Evolutionary conservation across 768 basidiomycete species (phyloP).

Genomic region (Pisolithus tinctorius): DNA sequence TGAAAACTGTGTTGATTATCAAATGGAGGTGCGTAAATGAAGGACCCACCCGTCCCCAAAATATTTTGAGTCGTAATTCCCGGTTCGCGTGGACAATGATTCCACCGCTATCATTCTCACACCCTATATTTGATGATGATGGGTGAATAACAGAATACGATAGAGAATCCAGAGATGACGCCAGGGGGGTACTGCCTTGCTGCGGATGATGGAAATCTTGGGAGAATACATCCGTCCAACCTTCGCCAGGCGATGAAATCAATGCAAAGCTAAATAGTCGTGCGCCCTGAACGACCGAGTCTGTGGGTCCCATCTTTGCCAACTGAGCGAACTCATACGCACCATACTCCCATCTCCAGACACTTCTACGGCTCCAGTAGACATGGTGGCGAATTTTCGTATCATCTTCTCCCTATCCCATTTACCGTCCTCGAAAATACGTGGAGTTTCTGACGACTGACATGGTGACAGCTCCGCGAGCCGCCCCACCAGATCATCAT

Average conservation of each 20-base stretch:
- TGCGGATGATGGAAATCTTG: constrained; percentile 4
- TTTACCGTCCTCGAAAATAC: constrained; percentile 42
- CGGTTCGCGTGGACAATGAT: constrained; percentile 58
- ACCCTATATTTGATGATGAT: constrained; percentile 3
- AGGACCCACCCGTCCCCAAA: constrained; percentile 56
- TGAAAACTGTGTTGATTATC: not conserved
- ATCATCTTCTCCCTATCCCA: constrained; percentile 84
- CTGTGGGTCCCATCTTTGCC: not conserved
- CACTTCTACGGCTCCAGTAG: constrained; percentile 20
- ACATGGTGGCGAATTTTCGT: constrained; percentile 61
- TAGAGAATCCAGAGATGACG: constrained; percentile 2
- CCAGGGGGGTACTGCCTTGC: not conserved
- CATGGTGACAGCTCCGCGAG: constrained; percentile 53
- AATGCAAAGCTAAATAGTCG: not conserved
- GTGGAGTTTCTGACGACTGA: constrained; percentile 30
- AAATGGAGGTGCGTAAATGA: constrained; percentile 4
- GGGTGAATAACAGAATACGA: not conserved
- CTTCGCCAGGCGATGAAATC: constrained; percentile 26
- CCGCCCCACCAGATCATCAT: constrained; percentile 57
- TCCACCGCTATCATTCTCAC: constrained; percentile 28
- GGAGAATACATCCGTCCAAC: constrained; percentile 34
- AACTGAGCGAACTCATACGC: not conserved
- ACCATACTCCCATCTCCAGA: constrained; percentile 6
- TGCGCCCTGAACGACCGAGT: not conserved
- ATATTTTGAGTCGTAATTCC: constrained; percentile 66